These are phyloP conservation scores for Hymenoscyphus scutula DNA, from an alignment of 2,329 filamentous ascomycete genomes.

Conservation along the genomic window DNA sequence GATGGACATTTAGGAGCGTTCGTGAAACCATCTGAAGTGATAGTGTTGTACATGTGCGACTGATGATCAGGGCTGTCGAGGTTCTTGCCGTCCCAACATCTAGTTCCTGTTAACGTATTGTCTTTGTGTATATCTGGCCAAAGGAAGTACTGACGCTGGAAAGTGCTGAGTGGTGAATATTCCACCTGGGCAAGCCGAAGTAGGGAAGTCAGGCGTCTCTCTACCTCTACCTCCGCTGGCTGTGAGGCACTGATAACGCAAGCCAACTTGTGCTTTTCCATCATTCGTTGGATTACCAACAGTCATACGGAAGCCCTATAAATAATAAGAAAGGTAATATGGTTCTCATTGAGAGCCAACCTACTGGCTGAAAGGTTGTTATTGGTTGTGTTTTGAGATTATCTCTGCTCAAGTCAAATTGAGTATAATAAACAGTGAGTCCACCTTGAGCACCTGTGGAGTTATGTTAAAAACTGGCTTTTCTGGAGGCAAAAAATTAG, in stretches of 20 bases:
- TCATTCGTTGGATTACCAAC: constrained; percentile 18
- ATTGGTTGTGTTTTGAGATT: constrained; percentile 18
- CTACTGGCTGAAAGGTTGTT: constrained; percentile 22
- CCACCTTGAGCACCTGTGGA: constrained; percentile 15
- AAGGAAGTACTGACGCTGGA: constrained; percentile 19
- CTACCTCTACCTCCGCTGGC: constrained; percentile 14
- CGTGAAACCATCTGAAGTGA: constrained; percentile 20
- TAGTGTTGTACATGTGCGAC: constrained; percentile 31
- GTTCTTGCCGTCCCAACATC: constrained; percentile 28
- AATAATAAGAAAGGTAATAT: constrained; percentile 7
- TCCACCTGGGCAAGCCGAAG: constrained; percentile 31
- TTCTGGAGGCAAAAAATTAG: too few relatives aligned
- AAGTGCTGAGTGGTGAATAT: constrained; percentile 38
- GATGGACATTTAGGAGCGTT: constrained; percentile 21
- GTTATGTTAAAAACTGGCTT: not conserved
- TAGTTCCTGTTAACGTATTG: constrained; percentile 11
- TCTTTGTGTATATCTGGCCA: not conserved
- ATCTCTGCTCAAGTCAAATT: constrained; percentile 16
- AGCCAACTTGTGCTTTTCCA: constrained; percentile 11
- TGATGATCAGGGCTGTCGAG: constrained; percentile 25
- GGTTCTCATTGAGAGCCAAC: constrained; percentile 2
- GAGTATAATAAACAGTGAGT: constrained; percentile 25
- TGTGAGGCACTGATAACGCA: constrained; percentile 19
- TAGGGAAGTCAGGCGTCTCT: constrained; percentile 17
- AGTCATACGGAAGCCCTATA: constrained; percentile 26